Evolutionary conservation across 352 stramenopile species (phyloP), one percentile per base, ranked within the genome.

Genomic region (Phytophthora pisi): DNA sequence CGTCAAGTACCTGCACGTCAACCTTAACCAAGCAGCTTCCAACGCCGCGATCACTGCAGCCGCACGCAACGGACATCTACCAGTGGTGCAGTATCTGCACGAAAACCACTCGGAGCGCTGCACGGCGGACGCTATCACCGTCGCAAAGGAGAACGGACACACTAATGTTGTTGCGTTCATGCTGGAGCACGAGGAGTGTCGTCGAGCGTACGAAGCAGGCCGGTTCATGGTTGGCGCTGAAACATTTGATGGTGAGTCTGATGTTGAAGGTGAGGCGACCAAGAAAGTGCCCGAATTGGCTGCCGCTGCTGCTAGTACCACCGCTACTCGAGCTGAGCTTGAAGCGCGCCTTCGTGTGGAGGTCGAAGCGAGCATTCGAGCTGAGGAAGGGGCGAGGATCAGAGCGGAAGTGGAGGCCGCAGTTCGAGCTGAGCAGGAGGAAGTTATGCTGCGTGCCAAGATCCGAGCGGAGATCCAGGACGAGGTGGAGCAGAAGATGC

Each of bases 401-500:
- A 43, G 61, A 57, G 61, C 53, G 46, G 61, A 68, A 31, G 61
- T 68, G 4, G 45, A 68, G 23, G 34, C 45, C 2, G 13, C 45
- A 6, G 20, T 68, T 52, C 53, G 18, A 52, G 61, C 61, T 30
- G 61, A 68, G 24, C 61, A 68, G 53, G 52, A 63, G 40, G 52
- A 68, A 15, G 24, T 13, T 20, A 50, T 68, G 9, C 52, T 63
- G 15, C 52, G 53, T 16, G 42, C 24, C 15, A 60, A 28, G 36
- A 68, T 68, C 36, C 61, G 61, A 68, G 53, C 43, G 45, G 61
- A 63, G 50, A 63, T 68, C 5, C 61, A 68, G 30, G 28, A 20
- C 18, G 54, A 64, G 52, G 62, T 69, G 46, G 55, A 69, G 62
- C 26, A 59, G 38, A 69, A 64, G 38, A 64, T 69, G 54, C 54